Base-by-base conservation (phyloP, 2,329 filamentous ascomycete species). In the Phialophora tarda region DNA sequence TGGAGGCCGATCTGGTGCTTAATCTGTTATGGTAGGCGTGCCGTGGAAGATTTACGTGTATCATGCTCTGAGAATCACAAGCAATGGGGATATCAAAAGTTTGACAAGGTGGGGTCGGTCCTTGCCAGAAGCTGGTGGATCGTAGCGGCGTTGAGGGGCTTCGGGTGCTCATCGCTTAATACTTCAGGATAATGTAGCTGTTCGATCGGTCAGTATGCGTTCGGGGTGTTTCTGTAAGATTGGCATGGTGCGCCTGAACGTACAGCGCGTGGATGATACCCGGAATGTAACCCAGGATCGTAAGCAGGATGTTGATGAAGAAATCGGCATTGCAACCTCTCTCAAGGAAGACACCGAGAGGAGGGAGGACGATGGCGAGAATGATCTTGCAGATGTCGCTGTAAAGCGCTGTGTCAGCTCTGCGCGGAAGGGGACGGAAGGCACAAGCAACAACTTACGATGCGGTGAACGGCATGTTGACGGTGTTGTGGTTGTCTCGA, bases 341-440 rank as follows among this genome's bases (percentile, higher is more conserved):
- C 89, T 97, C 93, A 73, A 97, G 91, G 86, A 96, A 95, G 78
- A 97, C 93, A 83, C 93, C 93, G 63, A 97, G 82, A 78, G 93
- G 93, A 64, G 93, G 93, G 72, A 97, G 88, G 82, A 97, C 83
- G 84, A 97, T 84, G 84, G 93, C 93, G 82, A 96, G 86, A 82
- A 96, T 86, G 84, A 91, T 90, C 83, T 91, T 91, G 87, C 88
- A 88, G 81, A 91, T 88, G 78, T 91, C 89, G 78, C 88, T 90
- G 74, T 41, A 51, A 57, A 24, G 14, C 51, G 7, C 5, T 2
- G 5, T 56, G 68, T 70, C 65, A 70, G 68, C 65, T 64, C 23
- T 54, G 61, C 57, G 56, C 67, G 63, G 65, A 68, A 66, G 66
- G 23, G 30, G 38, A 67, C 58, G 55, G 63, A 68, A 67, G 54